These are phyloP conservation scores for Talaromyces sp. DNA, from an alignment of 2,329 filamentous ascomycete species.

Conservation along the genomic window DNA sequence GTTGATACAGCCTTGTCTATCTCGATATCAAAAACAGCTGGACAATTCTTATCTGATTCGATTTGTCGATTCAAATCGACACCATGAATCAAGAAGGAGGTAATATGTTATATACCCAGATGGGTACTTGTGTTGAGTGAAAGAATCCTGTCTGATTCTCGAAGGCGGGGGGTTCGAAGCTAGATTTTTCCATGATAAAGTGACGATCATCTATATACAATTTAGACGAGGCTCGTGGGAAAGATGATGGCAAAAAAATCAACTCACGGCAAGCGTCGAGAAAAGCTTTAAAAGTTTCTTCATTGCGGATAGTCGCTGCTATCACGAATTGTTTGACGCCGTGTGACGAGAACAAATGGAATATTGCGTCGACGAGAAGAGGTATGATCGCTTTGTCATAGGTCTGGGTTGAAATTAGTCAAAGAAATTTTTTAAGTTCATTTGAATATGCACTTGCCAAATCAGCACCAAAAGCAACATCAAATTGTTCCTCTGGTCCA, in stretches of 20 bases:
- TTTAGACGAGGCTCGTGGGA: background rate
- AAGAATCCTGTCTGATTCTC: slow-evolving; percentile 48
- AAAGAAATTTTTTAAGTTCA: background rate
- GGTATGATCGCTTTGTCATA: slow-evolving; percentile 59
- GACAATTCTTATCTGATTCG: background rate
- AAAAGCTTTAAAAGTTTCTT: slow-evolving; percentile 59
- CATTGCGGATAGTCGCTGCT: slow-evolving; percentile 59
- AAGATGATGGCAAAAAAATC: background rate
- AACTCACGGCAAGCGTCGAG: slow-evolving; percentile 55
- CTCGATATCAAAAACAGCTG: background rate
- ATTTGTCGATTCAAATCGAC: background rate
- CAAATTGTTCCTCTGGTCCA: slow-evolving; percentile 25
- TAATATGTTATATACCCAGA: slow-evolving; percentile 36
- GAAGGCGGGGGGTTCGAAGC: slow-evolving; percentile 42
- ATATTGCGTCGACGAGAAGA: slow-evolving; percentile 54
- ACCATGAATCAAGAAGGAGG: background rate
- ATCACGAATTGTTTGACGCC: slow-evolving; percentile 53
- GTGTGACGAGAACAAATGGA: slow-evolving; percentile 54
- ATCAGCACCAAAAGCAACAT: slow-evolving; percentile 42
- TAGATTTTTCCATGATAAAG: slow-evolving; percentile 38
- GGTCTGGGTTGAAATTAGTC: slow-evolving; percentile 42
- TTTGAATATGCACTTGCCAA: slow-evolving; percentile 31
- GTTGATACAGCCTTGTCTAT: background rate
- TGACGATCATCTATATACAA: slow-evolving; percentile 27
- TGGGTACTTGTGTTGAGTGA: slow-evolving; percentile 41